A percentile compares a stretch with the other conserved stretches of the same genome.
Evolutionary conservation across 2,329 filamentous ascomycete species (phyloP).

Genomic region (Zasmidium cellare): DNA sequence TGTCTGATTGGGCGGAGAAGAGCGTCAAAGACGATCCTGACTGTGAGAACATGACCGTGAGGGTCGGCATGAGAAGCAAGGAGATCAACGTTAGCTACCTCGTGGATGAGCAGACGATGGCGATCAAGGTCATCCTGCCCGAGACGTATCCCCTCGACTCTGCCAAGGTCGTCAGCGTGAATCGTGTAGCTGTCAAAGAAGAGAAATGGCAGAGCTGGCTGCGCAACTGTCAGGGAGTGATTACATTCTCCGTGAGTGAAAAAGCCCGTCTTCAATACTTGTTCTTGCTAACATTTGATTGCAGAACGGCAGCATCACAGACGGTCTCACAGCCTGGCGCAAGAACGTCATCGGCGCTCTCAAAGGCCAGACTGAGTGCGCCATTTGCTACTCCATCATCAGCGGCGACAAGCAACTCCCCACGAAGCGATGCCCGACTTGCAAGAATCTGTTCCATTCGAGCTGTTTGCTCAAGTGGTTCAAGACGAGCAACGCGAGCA

Average conservation of each 20-base stretch:
- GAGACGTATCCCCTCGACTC: slow-evolving; percentile 78
- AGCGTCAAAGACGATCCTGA: slow-evolving; percentile 39
- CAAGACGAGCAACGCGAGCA: slow-evolving; percentile 85
- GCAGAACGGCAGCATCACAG: slow-evolving; percentile 78
- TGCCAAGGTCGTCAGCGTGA: slow-evolving; percentile 73
- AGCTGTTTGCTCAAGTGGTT: slow-evolving; percentile 97
- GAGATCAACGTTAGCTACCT: slow-evolving; percentile 84
- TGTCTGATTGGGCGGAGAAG: slow-evolving; percentile 63
- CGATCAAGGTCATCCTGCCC: slow-evolving; percentile 80
- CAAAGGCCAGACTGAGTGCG: slow-evolving; percentile 91
- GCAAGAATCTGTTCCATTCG: slow-evolving; percentile 90
- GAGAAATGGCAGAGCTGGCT: slow-evolving; percentile 93
- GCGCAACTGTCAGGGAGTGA: slow-evolving; percentile 83
- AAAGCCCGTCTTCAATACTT: neutral
- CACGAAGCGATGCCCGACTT: slow-evolving; percentile 87
- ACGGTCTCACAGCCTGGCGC: slow-evolving; percentile 81
- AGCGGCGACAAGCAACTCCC: slow-evolving; percentile 85
- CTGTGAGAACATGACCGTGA: slow-evolving; percentile 63
- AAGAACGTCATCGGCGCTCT: slow-evolving; percentile 84
- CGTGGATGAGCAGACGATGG: slow-evolving; percentile 81
- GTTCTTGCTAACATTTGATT: slow-evolving; percentile 6
- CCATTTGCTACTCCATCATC: slow-evolving; percentile 87
- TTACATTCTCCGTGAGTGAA: slow-evolving; percentile 76
- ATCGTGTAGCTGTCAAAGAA: slow-evolving; percentile 83
- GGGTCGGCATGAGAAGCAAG: slow-evolving; percentile 67